Base-by-base conservation (phyloP, 768 basidiomycete genomes). In the Tylopilus rubrobrunneus region DNA sequence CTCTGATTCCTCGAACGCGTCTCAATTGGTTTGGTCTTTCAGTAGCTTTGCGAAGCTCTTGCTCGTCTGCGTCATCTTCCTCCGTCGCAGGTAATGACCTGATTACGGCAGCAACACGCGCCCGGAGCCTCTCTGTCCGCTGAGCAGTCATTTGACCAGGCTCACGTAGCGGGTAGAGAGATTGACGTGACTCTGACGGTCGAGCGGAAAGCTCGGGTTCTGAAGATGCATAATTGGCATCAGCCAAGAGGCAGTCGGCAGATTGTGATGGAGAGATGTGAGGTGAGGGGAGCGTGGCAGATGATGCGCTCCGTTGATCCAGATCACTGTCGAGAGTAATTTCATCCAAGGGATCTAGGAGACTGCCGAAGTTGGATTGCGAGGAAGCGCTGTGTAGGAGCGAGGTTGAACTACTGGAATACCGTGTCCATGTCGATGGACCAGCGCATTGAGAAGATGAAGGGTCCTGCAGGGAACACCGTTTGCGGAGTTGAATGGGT, bases 61-160 rank as follows among this genome's bases (percentile, higher is more conserved):
- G 14, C 27, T 58, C 33, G 19, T 58, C 53, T 15, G 29, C 15
- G 37, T 60, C 54, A 6, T 36, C 36, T 11, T 37, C 41, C 25
- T 62, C 57, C 15, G 68, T 69, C 14, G 66, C 67, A 23, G 68
- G 68, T 44, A 69, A 53, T 25, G 67, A 60, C 52, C 40, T 49
- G 53, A 71, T 49, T 29, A 69, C 48, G 49, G 55, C 56, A 37
- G 65, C 65, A 7, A 55, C 71, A 48, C 67, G 65, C 37, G 57
- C 45, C 40, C 68, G 69, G 49, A 69, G 69, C 21, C 56, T 57
- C 42, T 49, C 56, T 27, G 39, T 62, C 45, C 62, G 68, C 36
- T 56, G 37, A 46, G 58, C 56, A 21, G 58, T 71, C 54, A 62
- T 53, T 52, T 67, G 57, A 4, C 68, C 68, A 44, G 67, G 67